Percentiles rank a stretch among this genome's conserved stretches.
phyloP scores from a whole-genome alignment of 1,284 basidiomycete genomes.

The Pseudomicrostroma phylloplanum region DNA sequence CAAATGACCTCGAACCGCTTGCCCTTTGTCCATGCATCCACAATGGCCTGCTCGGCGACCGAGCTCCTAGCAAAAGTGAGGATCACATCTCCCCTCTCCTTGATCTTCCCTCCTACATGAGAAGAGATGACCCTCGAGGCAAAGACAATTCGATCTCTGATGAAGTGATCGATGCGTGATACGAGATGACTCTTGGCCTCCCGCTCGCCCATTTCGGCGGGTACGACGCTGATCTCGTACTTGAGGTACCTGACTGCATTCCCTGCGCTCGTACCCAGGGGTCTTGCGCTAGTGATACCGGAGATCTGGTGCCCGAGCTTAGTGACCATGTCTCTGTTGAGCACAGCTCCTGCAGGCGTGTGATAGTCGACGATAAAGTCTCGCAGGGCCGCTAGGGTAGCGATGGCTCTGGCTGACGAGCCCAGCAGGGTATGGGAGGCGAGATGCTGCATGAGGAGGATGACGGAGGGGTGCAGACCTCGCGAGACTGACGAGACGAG shows the following conservation, averaged over 20 bases:
- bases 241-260: conserved; percentile 92
- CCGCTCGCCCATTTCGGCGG: conserved; percentile 85
- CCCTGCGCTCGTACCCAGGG: conserved; percentile 91
- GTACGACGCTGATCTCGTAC: conserved; percentile 84
- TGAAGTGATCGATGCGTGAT: conserved; percentile 83
- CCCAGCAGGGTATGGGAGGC: conserved; percentile 43
- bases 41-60: conserved; percentile 81
- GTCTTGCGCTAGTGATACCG: conserved; percentile 75
- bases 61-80: conserved; percentile 92
- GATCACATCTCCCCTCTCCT: conserved; percentile 75
- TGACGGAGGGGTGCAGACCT: conserved; percentile 42
- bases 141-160: conserved; percentile 84
- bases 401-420: conserved; percentile 44
- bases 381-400: conserved; percentile 39
- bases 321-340: conserved; percentile 43
- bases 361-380: conserved; percentile 48
- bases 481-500: conserved; percentile 7
- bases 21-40: conserved; percentile 63
- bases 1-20: conserved; percentile 81
- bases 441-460: conserved; percentile 35
- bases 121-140: conserved; percentile 90
- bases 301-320: conserved; percentile 65
- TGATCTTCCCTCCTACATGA: conserved; percentile 79
- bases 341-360: conserved; percentile 42
- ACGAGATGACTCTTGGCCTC: conserved; percentile 84